phyloP scores from a whole-genome alignment of 148 eudicot genomes.

The Fagopyrum tataricum region DNA sequence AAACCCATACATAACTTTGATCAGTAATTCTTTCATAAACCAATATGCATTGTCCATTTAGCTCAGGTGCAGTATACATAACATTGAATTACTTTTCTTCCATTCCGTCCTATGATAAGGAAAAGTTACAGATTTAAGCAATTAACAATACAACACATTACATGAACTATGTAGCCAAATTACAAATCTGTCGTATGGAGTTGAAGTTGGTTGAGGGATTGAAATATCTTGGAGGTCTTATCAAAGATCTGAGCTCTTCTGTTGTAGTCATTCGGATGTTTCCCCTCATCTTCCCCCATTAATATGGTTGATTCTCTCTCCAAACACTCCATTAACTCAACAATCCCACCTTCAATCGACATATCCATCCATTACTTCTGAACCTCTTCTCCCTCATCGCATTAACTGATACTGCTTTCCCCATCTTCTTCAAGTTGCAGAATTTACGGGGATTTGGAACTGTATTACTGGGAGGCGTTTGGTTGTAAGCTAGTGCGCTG shows the following conservation, averaged over 20 bases:
- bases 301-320: slow-evolving; percentile 62
- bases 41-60: too few relatives aligned
- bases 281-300: slow-evolving; percentile 66
- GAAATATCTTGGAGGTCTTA: slow-evolving; percentile 61
- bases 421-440: background rate
- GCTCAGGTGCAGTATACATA: too few relatives aligned
- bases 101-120: too few relatives aligned
- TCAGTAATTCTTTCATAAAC: too few relatives aligned
- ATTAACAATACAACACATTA: too few relatives aligned
- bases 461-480: background rate
- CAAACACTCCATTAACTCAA: slow-evolving; percentile 63
- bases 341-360: slow-evolving; percentile 26
- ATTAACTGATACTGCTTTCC: background rate
- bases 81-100: too few relatives aligned
- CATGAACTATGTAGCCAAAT: too few relatives aligned
- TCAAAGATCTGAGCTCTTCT: slow-evolving; percentile 64
- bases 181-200: background rate
- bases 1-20: too few relatives aligned
- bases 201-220: slow-evolving; percentile 43
- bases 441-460: background rate
- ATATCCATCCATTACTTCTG: slow-evolving; percentile 29
- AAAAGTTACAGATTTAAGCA: too few relatives aligned
- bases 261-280: slow-evolving; percentile 52
- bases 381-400: slow-evolving; percentile 10
- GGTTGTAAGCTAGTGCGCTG: background rate